Conservation (phyloP, 169 alveolate genomes). For the Babesia bovis region DNA sequence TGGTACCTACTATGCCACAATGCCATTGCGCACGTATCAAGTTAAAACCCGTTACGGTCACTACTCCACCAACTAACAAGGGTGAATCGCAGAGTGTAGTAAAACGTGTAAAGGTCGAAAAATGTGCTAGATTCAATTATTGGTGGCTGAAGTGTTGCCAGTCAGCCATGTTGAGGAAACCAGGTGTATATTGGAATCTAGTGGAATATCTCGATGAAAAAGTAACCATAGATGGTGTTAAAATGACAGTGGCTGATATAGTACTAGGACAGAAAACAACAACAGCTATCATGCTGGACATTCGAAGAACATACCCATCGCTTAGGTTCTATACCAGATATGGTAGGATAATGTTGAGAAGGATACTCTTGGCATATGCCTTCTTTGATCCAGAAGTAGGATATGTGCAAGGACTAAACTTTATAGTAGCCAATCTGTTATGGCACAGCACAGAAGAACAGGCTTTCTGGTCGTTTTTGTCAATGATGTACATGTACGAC, state of each 20-base stretch:
- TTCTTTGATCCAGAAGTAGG: conserved; percentile 73
- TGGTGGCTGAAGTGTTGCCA: conserved; percentile 71
- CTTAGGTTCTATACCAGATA: conserved; percentile 48
- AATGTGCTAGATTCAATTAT: conserved; percentile 51
- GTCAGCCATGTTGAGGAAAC: conserved; percentile 47
- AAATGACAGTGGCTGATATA: conserved; percentile 43
- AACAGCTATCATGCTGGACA: conserved; percentile 52
- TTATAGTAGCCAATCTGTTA: conserved; percentile 80
- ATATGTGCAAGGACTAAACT: conserved; percentile 87
- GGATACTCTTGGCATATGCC: conserved; percentile 64
- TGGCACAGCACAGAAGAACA: conserved; percentile 85
- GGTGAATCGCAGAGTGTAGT: conserved; percentile 25
- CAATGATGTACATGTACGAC: conserved; percentile 76
- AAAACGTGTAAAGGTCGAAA: conserved; percentile 38
- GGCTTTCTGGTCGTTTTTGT: conserved; percentile 75
- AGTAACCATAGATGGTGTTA: conserved; percentile 34
- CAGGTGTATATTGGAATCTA: conserved; percentile 60
- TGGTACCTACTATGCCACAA: conserved; percentile 62
- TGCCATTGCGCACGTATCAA: conserved; percentile 45
- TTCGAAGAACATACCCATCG: conserved; percentile 64
- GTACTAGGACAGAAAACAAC: conserved; percentile 59
- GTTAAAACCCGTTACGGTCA: conserved; percentile 18
- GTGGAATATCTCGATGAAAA: conserved; percentile 50
- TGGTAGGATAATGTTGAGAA: conserved; percentile 45
- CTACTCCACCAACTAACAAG: conserved; percentile 20